A percentile compares a stretch with the other conserved stretches of the same genome.
Conservation (phyloP, 805 yeast genomes). For the Candida tammaniensis region DNA sequence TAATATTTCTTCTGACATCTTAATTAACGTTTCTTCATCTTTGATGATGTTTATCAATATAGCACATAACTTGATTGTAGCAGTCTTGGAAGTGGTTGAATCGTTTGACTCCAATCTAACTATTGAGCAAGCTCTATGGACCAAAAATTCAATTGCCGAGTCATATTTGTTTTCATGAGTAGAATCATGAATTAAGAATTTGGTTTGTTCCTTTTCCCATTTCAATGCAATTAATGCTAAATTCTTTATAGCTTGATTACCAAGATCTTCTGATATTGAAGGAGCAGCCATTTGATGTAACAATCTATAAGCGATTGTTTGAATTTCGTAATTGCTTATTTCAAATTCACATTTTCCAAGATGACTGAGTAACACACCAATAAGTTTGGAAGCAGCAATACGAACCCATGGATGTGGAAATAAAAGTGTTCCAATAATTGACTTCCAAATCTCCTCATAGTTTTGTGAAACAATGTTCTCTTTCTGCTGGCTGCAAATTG, state of each 20-base stretch:
- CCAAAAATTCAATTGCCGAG: constrained; percentile 56
- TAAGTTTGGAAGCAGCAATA: constrained; percentile 57
- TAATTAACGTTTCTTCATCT: constrained; percentile 34
- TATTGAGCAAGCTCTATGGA: constrained; percentile 58
- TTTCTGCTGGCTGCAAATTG: constrained; percentile 38
- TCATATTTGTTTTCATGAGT: constrained; percentile 18
- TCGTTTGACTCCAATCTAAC: constrained; percentile 65
- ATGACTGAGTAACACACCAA: constrained; percentile 50
- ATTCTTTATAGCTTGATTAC: constrained; percentile 63
- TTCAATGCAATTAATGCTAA: constrained; percentile 55
- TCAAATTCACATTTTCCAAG: constrained; percentile 32
- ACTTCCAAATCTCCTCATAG: constrained; percentile 47
- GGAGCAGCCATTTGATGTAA: constrained; percentile 86
- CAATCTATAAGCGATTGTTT: constrained; percentile 62
- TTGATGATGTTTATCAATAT: constrained; percentile 53
- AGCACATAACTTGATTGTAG: constrained; percentile 69
- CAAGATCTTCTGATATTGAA: constrained; percentile 57
- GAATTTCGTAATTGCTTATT: constrained; percentile 47
- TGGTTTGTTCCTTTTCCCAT: constrained; percentile 54
- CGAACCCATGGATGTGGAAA: constrained; percentile 95
- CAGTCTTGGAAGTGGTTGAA: constrained; percentile 57
- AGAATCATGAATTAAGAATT: constrained; percentile 22
- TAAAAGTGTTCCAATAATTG: constrained; percentile 53
- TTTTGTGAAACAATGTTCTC: constrained; percentile 22
- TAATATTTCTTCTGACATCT: constrained; percentile 48